Base-by-base conservation (phyloP, 768 basidiomycete species). In the Naematelia encephala region DNA sequence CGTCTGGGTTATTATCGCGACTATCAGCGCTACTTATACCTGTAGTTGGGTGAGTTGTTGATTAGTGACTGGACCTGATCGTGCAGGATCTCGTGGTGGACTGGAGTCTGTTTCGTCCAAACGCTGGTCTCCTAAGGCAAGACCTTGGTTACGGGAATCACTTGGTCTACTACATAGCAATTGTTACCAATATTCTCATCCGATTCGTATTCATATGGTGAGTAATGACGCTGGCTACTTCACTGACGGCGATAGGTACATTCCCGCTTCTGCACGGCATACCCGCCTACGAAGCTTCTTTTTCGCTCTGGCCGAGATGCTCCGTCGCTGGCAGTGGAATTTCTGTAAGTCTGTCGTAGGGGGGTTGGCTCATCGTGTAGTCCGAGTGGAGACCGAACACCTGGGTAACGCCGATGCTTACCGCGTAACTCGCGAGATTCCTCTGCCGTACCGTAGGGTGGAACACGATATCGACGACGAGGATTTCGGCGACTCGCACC, bases 341-440 rank as follows among this genome's bases (percentile, higher is more conserved):
- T 88, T 93, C 70, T 87, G 89, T 91, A 60, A 68, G 88, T 77
- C 28, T 34, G n/a, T 8, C 21, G 8, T 47, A 8, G 8, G 8
- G 46, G 11, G n/a, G 5, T 21, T 8, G 21, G 60, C 53, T 42
- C 21, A 46, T 8, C 10, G n/a, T 23, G 11, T 64, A 89, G 87
- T 84, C 76, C 88, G 89, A 64, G 78, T 90, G 43, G 89, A 93
- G 76, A 91, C 89, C 78, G 92, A 96, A 78, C 92, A 96, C 64
- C 78, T 93, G 25, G 89, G 89, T 80, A 96, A 96, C 75, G 84
- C 89, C 76, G 90, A 90, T 81, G 90, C 91, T 67, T 94, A 90
- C 75, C 89, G 91, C 22, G 74, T 89, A 44, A 90, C 88, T 1
- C 82, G 87, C 23, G 91, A 96, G 68, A 85, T 91, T 13, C 88